phyloP scores from a whole-genome alignment of 1,284 basidiomycete genomes.

The Rhodotorula sp. region DNA sequence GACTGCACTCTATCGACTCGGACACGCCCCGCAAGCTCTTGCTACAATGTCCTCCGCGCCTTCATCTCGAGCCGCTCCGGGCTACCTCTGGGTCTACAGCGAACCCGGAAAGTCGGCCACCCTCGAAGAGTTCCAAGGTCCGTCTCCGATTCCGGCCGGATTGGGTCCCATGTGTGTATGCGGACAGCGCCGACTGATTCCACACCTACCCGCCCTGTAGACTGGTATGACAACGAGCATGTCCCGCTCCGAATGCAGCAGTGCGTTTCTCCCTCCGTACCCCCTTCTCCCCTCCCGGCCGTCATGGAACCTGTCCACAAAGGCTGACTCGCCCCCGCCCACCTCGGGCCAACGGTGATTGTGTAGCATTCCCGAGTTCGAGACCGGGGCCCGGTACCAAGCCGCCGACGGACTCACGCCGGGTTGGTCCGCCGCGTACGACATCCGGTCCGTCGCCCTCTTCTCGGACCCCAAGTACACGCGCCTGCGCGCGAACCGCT shows the following conservation, averaged over 20 bases:
- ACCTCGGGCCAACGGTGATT: constrained; percentile 6
- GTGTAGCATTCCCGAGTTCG: constrained; percentile 44
- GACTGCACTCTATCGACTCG: neutral
- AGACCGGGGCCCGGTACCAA: constrained; percentile 44
- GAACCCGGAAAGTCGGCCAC: constrained; percentile 44
- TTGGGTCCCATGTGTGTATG: neutral
- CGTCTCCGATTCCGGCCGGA: neutral
- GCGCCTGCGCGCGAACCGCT: constrained; percentile 46
- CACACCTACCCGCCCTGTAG: constrained; percentile 21
- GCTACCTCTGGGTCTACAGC: constrained; percentile 46
- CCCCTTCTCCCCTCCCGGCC: too few relatives aligned
- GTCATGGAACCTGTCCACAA: too few relatives aligned
- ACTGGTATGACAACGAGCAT: constrained; percentile 52
- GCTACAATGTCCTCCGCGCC: constrained; percentile 21
- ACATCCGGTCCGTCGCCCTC: constrained; percentile 45
- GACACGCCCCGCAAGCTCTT: neutral
- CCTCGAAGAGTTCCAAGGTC: constrained; percentile 47
- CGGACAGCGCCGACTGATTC: neutral
- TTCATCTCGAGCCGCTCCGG: constrained; percentile 30
- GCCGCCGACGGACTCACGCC: constrained; percentile 40
- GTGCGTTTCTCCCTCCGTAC: constrained; percentile 20
- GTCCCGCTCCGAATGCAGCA: constrained; percentile 48
- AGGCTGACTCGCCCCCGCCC: constrained; percentile 14
- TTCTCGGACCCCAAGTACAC: constrained; percentile 48
- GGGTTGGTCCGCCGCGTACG: constrained; percentile 49